Base-by-base conservation (phyloP, 371 early-diverging fungal genomes). In the Phascolomyces articulosus region DNA sequence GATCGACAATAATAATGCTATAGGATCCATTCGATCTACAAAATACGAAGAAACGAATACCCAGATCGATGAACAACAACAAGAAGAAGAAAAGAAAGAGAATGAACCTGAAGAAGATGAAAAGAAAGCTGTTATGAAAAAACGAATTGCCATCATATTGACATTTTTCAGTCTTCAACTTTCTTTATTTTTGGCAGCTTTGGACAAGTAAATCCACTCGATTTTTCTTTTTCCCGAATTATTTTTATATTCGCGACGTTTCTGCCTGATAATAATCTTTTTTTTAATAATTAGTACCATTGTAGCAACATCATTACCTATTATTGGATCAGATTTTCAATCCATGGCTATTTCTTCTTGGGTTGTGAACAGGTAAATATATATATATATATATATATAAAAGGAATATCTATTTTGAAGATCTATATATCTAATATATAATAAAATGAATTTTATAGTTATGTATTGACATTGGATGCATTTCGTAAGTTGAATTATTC, bases 161-260 rank as follows among this genome's bases (percentile, higher is more conserved):
- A 78, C 76, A n/a, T 82, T 82, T 64, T 41, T 84, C 28, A 80
- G 83, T 41, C 70, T 90, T 29, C 83, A 83, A 21, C 65, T 90
- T 58, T 80, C 88, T 0, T 66, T 91, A 7, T 92, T 95, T 70
- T 81, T 95, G 62, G 91, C 90, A 27, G 91, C 90, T 59, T 77
- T 93, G 48, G 94, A 93, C 68, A 85, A 71, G 82, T 78, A 77
- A 71, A 53, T 34, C n/a, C n/a, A n/a, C n/a, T n/a, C n/a, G n/a
- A n/a, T n/a, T n/a, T n/a, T n/a, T n/a, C n/a, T n/a, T n/a, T n/a
- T 34, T 34, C 2, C 34, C 11, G 9, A 6, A 9, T 31, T 31
- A 34, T 6, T 11, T 34, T 34, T 2, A 2, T 31, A 31, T 31
- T 6, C 31, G 9, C 11, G 11, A 34, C 34, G 34, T 34, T 9